Percentiles rank a stretch among this genome's conserved stretches.
Evolutionary conservation across 805 yeast species (phyloP).

Genomic region (Candida suzukii): DNA sequence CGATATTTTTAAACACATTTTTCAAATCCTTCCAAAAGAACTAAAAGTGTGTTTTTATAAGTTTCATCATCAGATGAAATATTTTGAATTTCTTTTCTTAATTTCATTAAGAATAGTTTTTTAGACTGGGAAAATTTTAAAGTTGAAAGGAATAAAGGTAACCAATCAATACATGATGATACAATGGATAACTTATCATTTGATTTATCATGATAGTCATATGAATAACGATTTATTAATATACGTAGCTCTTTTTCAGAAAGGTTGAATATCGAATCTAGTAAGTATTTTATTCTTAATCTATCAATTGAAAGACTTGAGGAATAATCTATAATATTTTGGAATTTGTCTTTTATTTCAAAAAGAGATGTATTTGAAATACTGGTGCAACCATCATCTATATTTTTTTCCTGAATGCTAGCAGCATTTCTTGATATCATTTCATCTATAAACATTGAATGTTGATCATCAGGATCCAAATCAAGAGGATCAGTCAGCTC

Average conservation of each 20-base stretch:
- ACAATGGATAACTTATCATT: not conserved
- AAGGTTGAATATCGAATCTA: constrained; percentile 1
- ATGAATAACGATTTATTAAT: too few species aligned
- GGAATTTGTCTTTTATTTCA: not conserved
- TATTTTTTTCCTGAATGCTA: not conserved
- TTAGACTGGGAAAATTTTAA: constrained; percentile 19
- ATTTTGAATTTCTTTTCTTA: not conserved
- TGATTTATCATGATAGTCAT: too few species aligned
- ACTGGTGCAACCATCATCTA: not conserved
- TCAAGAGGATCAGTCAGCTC: not conserved
- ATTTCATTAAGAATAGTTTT: constrained; percentile 9
- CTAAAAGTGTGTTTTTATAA: too few species aligned
- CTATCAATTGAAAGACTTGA: not conserved
- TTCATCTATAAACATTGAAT: not conserved
- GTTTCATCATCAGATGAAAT: too few species aligned
- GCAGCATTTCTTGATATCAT: not conserved
- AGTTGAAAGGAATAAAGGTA: constrained; percentile 6
- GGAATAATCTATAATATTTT: not conserved
- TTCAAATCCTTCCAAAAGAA: too few species aligned
- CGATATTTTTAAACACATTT: too few species aligned
- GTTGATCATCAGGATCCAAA: not conserved
- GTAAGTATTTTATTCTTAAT: not conserved
- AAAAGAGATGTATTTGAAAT: too few species aligned
- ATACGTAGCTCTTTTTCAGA: not conserved
- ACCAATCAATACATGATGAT: constrained; percentile 5